Base-by-base conservation (phyloP, 176 grass and related monocot genomes). In the Oryza brachyantha region DNA sequence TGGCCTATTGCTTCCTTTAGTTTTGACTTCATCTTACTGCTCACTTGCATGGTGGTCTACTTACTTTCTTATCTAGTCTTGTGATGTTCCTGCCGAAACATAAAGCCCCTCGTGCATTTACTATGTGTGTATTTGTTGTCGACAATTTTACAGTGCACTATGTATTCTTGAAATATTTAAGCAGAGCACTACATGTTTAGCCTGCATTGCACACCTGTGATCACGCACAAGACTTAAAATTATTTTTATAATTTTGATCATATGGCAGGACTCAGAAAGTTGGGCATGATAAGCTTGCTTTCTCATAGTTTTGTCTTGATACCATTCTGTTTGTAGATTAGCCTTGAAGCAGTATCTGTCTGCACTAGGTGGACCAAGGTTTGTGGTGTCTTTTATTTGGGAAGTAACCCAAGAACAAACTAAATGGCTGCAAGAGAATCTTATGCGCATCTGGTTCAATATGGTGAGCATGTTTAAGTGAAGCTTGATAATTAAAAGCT, bases 401-500 rank as follows among this genome's bases (percentile, higher is more conserved):
- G 65, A 14, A 70, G 76, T 42, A 60, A 46, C 27, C 13, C 36
- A 61, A 57, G 64, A 64, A 48, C 36, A 70, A 46, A 41, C 38
- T 77, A 52, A 34, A 52, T 68, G 55, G 13, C 22, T 70, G 14
- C n/a, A 48, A n/a, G 46, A 32, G 5, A 41, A 26, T 84, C 25
- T 36, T 35, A 63, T 76, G 32, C 40, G 7, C n/a, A 24, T 57
- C 7, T 52, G 58, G 43, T 35, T 57, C 24, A 70, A 61, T 39
- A 62, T 64, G 52, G 41, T 64, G 22, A 21, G 14, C 26, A 43
- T 77, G 50, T 81, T 71, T 71, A 45, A 65, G 26, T 54, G 42
- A 58, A 26, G n/a, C 29, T 19, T 75, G 72, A n/a, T 54, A 82
- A 82, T 77, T 43, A 27, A 77, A 58, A 72, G 32, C 43, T 72